Percentiles rank a stretch among this genome's conserved stretches.
Evolutionary conservation across 2,329 filamentous ascomycete genomes (phyloP).

Genomic region (Fusarium devonianum): DNA sequence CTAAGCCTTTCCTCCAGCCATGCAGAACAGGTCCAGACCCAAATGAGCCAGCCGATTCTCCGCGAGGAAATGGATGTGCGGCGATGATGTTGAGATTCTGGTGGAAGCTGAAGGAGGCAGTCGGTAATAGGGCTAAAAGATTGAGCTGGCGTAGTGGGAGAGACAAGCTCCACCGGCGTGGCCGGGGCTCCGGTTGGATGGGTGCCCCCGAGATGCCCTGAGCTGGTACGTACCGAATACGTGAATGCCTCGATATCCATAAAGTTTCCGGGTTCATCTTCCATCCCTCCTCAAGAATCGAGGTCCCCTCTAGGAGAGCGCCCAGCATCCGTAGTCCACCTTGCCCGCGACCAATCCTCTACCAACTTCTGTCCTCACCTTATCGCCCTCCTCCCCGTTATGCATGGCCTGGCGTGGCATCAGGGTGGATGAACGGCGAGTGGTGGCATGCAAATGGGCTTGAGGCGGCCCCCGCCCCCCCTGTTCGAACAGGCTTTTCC

Average conservation of each 20-base stretch:
- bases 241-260: slow-evolving; percentile 4
- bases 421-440: slow-evolving; percentile 23
- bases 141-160: slow-evolving; percentile 36
- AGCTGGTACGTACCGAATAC: slow-evolving; percentile 12
- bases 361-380: slow-evolving; percentile 7
- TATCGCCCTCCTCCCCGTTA: slow-evolving; percentile 6
- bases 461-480: slow-evolving; percentile 32
- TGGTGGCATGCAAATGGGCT: slow-evolving; percentile 38
- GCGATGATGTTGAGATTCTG: slow-evolving; percentile 36
- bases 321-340: background rate
- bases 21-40: slow-evolving; percentile 13
- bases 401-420: slow-evolving; percentile 18
- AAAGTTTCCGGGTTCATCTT: too few species aligned
- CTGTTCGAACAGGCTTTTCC: slow-evolving; percentile 20
- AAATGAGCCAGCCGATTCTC: slow-evolving; percentile 29
- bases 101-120: slow-evolving; percentile 38
- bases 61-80: slow-evolving; percentile 32
- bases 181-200: slow-evolving; percentile 38
- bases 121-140: slow-evolving; percentile 42
- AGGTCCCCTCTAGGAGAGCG: slow-evolving; percentile 1
- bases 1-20: slow-evolving; percentile 17
- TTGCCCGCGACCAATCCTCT: background rate
- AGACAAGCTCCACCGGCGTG: slow-evolving; percentile 37
- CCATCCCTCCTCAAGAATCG: slow-evolving; percentile 10
- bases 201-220: slow-evolving; percentile 31